These are phyloP conservation scores for Gossypium anomalum DNA, from an alignment of 345 rosid genomes.

Conservation along the genomic window DNA sequence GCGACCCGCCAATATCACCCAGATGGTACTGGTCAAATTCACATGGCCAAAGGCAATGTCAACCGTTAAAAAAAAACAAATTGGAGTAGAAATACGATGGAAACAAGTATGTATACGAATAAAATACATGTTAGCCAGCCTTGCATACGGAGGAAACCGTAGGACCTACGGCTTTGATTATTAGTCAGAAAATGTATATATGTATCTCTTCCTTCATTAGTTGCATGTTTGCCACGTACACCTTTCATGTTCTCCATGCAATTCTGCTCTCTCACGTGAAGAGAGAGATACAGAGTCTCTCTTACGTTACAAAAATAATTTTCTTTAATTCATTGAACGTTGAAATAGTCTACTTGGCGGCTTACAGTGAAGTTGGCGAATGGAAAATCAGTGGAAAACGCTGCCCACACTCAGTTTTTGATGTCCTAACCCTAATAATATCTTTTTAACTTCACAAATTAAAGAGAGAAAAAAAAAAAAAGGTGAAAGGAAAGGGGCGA, in stretches of 20 bases:
- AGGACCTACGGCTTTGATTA: conserved; percentile 5
- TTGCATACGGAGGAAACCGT: background rate
- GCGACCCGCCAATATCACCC: background rate
- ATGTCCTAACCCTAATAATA: background rate
- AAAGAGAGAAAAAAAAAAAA: background rate
- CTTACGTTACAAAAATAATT: background rate
- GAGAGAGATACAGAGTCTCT: background rate
- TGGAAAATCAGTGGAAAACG: background rate
- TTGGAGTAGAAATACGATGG: background rate
- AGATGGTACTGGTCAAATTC: background rate
- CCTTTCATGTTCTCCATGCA: conserved; percentile 6
- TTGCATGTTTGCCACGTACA: conserved; percentile 39
- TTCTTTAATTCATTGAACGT: background rate
- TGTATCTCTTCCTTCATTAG: background rate
- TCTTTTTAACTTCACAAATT: too few relatives aligned
- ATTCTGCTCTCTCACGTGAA: conserved; percentile 19
- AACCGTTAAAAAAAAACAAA: conserved; percentile 14
- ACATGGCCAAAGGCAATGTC: background rate
- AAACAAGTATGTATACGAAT: background rate
- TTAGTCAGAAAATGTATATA: background rate
- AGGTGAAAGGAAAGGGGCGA: background rate
- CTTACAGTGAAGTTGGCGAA: conserved; percentile 1
- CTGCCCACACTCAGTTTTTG: background rate
- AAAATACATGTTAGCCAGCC: background rate
- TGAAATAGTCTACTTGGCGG: background rate